These are phyloP conservation scores for Monosporascus sp. DNA, from an alignment of 2,329 filamentous ascomycete species.

Conservation along the genomic window DNA sequence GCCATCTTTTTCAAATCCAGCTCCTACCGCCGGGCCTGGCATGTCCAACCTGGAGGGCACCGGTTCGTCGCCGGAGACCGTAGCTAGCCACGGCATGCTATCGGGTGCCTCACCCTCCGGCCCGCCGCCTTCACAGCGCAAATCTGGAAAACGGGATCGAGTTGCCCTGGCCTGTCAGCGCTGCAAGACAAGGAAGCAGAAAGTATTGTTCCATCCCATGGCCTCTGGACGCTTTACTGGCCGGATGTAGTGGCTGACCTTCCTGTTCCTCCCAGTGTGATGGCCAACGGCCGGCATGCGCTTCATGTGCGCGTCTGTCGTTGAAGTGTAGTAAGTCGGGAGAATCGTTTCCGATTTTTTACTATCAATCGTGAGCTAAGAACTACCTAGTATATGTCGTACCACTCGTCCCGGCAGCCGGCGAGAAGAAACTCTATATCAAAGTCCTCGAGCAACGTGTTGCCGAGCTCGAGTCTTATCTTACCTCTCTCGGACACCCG, in stretches of 20 bases:
- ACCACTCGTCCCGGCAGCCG: conserved; percentile 23
- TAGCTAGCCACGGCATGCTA: conserved; percentile 10
- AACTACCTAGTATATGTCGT: conserved; percentile 21
- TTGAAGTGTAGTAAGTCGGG: conserved; percentile 22
- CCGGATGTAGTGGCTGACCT: neutral
- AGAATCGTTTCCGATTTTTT: neutral
- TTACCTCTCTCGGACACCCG: conserved; percentile 19
- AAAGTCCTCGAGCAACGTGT: conserved; percentile 24
- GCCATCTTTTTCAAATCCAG: neutral
- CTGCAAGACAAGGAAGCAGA: conserved; percentile 25
- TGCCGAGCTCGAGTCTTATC: conserved; percentile 20
- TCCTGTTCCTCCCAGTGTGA: conserved; percentile 16
- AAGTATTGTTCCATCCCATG: conserved; percentile 9
- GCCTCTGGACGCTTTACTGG: neutral
- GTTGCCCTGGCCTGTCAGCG: conserved; percentile 23
- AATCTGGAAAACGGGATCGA: conserved; percentile 21
- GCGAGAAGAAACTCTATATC: conserved; percentile 25
- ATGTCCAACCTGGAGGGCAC: conserved; percentile 16
- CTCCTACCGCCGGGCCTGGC: neutral
- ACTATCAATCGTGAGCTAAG: neutral
- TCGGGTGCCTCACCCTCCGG: conserved; percentile 10
- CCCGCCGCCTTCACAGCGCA: conserved; percentile 16
- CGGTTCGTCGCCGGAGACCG: conserved; percentile 19
- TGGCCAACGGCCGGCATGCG: conserved; percentile 22
- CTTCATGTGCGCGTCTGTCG: conserved; percentile 22